These are phyloP conservation scores for Dipteronia dyeriana DNA, from an alignment of 345 rosid genomes.

Conservation along the genomic window DNA sequence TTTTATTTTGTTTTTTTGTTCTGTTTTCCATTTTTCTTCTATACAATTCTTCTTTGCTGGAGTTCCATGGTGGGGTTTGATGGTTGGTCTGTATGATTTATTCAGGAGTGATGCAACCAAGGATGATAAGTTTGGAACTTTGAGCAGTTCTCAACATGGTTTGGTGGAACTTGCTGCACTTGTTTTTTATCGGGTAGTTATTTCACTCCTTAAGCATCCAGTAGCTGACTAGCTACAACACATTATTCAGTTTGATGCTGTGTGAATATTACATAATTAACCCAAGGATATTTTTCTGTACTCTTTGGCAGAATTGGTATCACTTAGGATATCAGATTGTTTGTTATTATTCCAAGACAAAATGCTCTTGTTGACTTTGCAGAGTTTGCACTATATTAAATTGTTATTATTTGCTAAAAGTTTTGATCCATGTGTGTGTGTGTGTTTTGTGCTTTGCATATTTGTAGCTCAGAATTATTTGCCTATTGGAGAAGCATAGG, in stretches of 20 bases:
- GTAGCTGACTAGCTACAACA: slow-evolving; percentile 12
- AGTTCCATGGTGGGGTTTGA: slow-evolving; percentile 23
- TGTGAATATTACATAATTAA: background rate
- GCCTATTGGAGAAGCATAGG: background rate
- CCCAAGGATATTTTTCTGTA: background rate
- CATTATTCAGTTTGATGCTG: slow-evolving; percentile 12
- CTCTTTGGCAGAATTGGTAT: slow-evolving; percentile 10
- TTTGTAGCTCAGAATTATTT: background rate
- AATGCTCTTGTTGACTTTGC: slow-evolving; percentile 5
- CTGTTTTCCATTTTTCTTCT: background rate
- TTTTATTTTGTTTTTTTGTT: slow-evolving; percentile 26
- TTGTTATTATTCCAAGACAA: background rate
- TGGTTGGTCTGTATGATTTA: slow-evolving; percentile 12
- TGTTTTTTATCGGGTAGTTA: slow-evolving; percentile 69
- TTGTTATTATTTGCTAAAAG: background rate
- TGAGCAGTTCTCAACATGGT: slow-evolving; percentile 61
- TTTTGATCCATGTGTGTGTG: background rate
- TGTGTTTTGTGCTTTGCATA: background rate
- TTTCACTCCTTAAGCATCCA: background rate
- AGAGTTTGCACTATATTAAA: background rate
- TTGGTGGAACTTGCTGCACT: slow-evolving; percentile 83
- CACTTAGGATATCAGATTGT: slow-evolving; percentile 2
- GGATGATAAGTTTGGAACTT: slow-evolving; percentile 70
- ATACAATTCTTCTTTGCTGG: background rate
- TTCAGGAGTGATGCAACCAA: slow-evolving; percentile 73